phyloP scores from a whole-genome alignment of 352 stramenopile genomes.

The Globisporangium cederbergense region DNA sequence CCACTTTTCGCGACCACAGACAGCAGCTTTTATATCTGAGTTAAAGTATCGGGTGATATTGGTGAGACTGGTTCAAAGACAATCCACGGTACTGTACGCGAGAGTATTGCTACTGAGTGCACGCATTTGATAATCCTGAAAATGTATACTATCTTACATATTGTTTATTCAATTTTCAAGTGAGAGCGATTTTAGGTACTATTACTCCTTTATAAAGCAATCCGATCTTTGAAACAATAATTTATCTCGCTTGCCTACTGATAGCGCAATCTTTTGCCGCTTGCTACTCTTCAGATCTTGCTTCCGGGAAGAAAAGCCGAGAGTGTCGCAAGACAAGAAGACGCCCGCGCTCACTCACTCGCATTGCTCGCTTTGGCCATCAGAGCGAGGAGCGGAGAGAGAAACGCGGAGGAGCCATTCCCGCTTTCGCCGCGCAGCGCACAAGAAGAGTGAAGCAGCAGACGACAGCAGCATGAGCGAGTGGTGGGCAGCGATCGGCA shows the following conservation, averaged over 20 bases:
- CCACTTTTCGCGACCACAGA: not conserved
- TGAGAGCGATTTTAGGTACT: too few species aligned
- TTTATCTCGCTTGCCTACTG: too few species aligned
- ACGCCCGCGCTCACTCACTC: not conserved
- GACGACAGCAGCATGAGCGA: slow-evolving; percentile 50
- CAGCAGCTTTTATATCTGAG: not conserved
- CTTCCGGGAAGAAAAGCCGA: not conserved
- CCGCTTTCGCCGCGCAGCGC: slow-evolving; percentile 9
- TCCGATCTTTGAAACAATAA: too few species aligned
- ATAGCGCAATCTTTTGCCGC: too few species aligned
- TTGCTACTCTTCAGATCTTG: too few species aligned
- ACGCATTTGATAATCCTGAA: not conserved
- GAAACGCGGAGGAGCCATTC: slow-evolving; percentile 9
- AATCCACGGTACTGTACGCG: not conserved
- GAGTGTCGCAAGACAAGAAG: slow-evolving; percentile 1
- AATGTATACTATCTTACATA: not conserved
- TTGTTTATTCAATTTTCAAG: too few species aligned
- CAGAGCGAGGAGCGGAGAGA: not conserved
- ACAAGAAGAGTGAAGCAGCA: not conserved
- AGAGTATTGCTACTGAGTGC: not conserved
- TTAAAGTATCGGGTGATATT: not conserved
- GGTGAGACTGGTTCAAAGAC: not conserved
- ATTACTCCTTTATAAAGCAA: too few species aligned
- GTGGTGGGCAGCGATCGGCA: slow-evolving; percentile 75
- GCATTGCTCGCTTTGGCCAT: not conserved